phyloP scores from a whole-genome alignment of 2,329 filamentous ascomycete species.

The Aspergillus oerlinghausenensis region DNA sequence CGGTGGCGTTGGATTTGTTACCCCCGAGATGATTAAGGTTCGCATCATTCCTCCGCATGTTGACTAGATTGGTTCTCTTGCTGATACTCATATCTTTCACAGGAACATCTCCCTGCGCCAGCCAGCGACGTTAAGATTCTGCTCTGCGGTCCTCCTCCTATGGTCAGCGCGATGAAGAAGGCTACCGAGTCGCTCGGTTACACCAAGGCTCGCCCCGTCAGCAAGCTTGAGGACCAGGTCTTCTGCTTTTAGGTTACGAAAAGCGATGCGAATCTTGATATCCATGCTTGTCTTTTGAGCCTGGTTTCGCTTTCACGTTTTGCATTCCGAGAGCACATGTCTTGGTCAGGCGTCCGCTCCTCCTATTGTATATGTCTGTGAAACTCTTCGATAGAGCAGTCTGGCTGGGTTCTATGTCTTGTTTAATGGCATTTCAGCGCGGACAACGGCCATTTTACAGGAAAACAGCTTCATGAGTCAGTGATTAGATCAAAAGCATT shows the following conservation, averaged over 20 bases:
- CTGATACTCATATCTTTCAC: slow-evolving; percentile 3
- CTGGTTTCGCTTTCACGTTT: background rate
- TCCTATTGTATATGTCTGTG: background rate
- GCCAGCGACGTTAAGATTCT: slow-evolving; percentile 87
- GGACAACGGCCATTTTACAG: background rate
- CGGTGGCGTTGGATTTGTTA: slow-evolving; percentile 92
- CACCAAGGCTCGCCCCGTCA: slow-evolving; percentile 87
- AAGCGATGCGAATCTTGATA: background rate
- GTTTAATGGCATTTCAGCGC: too few relatives aligned
- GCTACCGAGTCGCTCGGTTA: slow-evolving; percentile 82
- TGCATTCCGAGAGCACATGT: background rate
- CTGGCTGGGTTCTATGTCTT: background rate
- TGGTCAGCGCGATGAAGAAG: slow-evolving; percentile 98
- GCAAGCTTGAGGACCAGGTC: slow-evolving; percentile 96
- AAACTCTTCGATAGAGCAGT: background rate
- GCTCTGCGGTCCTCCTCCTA: slow-evolving; percentile 91
- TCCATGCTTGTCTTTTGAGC: background rate
- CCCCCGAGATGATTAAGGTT: slow-evolving; percentile 89
- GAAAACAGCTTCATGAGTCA: background rate
- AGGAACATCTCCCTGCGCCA: slow-evolving; percentile 65
- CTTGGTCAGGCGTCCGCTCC: background rate
- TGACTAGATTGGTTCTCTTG: background rate
- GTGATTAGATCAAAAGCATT: slow-evolving; percentile 1
- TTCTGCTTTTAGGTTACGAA: slow-evolving; percentile 72
- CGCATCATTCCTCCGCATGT: slow-evolving; percentile 17